Conservation (phyloP, 169 alveolate genomes). For the Babesia caballi region DNA sequence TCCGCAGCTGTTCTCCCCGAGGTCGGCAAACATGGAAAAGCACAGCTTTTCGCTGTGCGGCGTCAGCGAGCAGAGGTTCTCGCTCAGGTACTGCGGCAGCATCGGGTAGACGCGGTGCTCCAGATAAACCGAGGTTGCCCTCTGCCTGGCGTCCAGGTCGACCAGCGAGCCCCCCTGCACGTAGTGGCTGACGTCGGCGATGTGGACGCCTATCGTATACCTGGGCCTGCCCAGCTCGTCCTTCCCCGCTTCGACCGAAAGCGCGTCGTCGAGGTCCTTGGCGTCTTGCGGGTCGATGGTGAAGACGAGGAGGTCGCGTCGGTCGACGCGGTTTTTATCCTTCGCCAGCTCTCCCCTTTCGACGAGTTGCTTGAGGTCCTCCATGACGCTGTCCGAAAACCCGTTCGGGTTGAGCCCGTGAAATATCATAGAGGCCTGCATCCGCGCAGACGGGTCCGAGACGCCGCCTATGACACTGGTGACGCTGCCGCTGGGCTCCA, state of each 20-base stretch:
- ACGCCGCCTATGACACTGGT: constrained; percentile 30
- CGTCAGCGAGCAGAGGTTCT: constrained; percentile 83
- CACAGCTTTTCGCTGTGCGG: constrained; percentile 83
- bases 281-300: constrained; percentile 97
- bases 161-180: constrained; percentile 88
- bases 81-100: constrained; percentile 87
- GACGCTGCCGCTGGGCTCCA: constrained; percentile 55
- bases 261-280: constrained; percentile 97
- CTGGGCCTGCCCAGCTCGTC: constrained; percentile 52
- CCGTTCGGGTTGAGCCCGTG: constrained; percentile 54
- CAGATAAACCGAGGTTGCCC: constrained; percentile 87
- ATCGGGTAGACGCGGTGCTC: constrained; percentile 83
- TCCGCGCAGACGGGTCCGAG: constrained; percentile 29
- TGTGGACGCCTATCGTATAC: constrained; percentile 94
- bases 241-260: constrained; percentile 83
- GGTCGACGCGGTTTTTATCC: constrained; percentile 21
- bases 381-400: constrained; percentile 38
- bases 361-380: constrained; percentile 16
- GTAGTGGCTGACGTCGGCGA: constrained; percentile 97
- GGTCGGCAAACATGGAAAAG: constrained; percentile 82
- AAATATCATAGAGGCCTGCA: constrained; percentile 52
- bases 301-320: constrained; percentile 56
- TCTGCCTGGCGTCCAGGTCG: constrained; percentile 92
- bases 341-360: constrained; percentile 12
- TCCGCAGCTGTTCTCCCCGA: constrained; percentile 23